Evolutionary conservation across 176 grass and related monocot genomes (phyloP).

Genomic region (Oryza officinalis): DNA sequence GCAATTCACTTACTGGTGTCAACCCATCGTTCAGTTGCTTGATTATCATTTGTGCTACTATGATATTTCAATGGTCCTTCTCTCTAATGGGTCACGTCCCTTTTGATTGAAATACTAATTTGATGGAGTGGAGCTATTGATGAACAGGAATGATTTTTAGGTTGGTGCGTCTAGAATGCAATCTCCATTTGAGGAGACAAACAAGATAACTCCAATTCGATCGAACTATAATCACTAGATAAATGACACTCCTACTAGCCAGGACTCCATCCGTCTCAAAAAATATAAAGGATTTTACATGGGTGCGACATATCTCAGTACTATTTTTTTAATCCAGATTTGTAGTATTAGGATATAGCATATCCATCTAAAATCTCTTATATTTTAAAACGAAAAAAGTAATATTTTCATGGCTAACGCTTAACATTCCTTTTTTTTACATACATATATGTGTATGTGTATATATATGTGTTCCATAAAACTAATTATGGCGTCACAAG

Average conservation of each 20-base stretch:
- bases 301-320: too few species aligned
- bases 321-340: too few species aligned
- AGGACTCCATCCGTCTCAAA: too few species aligned
- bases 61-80: background rate
- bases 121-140: background rate
- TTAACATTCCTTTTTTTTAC: background rate
- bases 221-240: background rate
- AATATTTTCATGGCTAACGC: too few species aligned
- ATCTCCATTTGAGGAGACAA: background rate
- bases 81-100: background rate
- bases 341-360: too few species aligned
- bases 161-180: background rate
- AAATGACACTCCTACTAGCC: background rate
- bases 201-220: background rate
- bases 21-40: background rate
- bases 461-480: too few species aligned
- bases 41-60: conserved; percentile 14
- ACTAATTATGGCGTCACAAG: background rate
- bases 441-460: background rate
- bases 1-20: conserved; percentile 21
- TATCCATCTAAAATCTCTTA: too few species aligned
- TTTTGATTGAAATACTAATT: conserved; percentile 1
- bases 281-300: too few species aligned
- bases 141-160: background rate
- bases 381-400: too few species aligned